Conservation (phyloP, 75 land plant species). For the Pinus albicaulis region DNA sequence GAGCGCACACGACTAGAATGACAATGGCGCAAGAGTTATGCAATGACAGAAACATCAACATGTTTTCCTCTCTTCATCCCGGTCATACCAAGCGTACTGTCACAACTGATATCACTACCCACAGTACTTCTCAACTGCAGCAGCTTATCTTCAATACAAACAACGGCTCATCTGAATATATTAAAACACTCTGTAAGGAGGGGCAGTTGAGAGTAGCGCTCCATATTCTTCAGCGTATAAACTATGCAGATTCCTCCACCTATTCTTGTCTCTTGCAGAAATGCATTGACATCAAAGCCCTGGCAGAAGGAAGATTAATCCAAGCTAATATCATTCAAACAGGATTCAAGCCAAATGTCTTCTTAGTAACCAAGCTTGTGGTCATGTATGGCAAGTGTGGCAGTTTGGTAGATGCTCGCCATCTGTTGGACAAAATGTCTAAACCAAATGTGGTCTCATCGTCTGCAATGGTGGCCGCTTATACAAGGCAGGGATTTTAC, state of each 20-base stretch:
- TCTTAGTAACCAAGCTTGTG: conserved; percentile 38
- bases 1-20: no score
- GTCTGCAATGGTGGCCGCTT: conserved; percentile 18
- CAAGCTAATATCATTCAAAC: conserved; percentile 40
- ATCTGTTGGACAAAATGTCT: conserved; percentile 17
- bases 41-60: no score
- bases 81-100: no score
- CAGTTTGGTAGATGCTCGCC: conserved; percentile 30
- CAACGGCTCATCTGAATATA: no score
- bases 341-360: conserved; percentile 6
- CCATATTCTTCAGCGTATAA: not conserved
- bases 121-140: no score
- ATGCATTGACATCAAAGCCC: conserved; percentile 12
- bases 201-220: no score
- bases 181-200: no score
- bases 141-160: no score
- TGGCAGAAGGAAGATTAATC: conserved; percentile 27
- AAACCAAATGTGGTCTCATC: conserved; percentile 11
- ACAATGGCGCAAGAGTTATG: no score
- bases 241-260: not conserved
- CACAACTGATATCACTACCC: no score
- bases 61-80: no score
- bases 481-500: not conserved
- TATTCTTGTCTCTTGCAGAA: conserved; percentile 11
- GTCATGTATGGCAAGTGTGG: conserved; percentile 60